Conservation (phyloP, 148 eudicot species). For the Simmondsia chinensis region DNA sequence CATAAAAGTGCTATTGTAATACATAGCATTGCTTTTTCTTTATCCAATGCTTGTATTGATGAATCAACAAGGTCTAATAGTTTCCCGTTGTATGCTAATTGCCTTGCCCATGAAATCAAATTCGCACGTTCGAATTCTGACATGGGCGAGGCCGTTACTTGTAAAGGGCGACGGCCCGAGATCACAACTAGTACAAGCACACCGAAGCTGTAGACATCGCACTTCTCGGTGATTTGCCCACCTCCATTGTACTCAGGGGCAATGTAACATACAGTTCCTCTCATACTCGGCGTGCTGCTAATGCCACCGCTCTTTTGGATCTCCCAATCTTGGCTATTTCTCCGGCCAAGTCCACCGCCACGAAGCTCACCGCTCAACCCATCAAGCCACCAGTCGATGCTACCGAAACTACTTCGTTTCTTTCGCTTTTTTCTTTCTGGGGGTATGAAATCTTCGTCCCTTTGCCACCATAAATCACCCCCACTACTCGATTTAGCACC, state of each 20-base stretch:
- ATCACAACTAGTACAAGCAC: slow-evolving; percentile 74
- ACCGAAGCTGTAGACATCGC: slow-evolving; percentile 90
- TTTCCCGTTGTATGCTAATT: slow-evolving; percentile 72
- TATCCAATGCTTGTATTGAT: slow-evolving; percentile 37
- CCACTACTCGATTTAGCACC: slow-evolving; percentile 25
- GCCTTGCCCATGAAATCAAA: slow-evolving; percentile 90
- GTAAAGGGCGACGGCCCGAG: slow-evolving; percentile 88
- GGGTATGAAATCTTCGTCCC: slow-evolving; percentile 51
- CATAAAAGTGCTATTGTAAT: slow-evolving; percentile 84
- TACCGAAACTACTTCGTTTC: slow-evolving; percentile 58
- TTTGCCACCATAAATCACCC: slow-evolving; percentile 80
- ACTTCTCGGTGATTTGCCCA: slow-evolving; percentile 64
- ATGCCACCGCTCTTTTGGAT: slow-evolving; percentile 88
- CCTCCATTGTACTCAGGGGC: slow-evolving; percentile 93
- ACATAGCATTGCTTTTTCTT: slow-evolving; percentile 63
- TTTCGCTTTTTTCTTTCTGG: slow-evolving; percentile 65
- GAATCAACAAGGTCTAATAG: slow-evolving; percentile 80
- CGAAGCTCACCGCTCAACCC: slow-evolving; percentile 78
- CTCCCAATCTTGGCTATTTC: slow-evolving; percentile 76
- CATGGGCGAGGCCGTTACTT: slow-evolving; percentile 85
- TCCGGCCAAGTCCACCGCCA: slow-evolving; percentile 42
- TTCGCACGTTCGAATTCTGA: slow-evolving; percentile 93
- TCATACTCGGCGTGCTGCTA: slow-evolving; percentile 97
- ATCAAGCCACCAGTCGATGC: slow-evolving; percentile 95
- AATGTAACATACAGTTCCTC: slow-evolving; percentile 93